phyloP scores from a whole-genome alignment of 2,329 filamentous ascomycete genomes.

The Neopestalotiopsis rosae region DNA sequence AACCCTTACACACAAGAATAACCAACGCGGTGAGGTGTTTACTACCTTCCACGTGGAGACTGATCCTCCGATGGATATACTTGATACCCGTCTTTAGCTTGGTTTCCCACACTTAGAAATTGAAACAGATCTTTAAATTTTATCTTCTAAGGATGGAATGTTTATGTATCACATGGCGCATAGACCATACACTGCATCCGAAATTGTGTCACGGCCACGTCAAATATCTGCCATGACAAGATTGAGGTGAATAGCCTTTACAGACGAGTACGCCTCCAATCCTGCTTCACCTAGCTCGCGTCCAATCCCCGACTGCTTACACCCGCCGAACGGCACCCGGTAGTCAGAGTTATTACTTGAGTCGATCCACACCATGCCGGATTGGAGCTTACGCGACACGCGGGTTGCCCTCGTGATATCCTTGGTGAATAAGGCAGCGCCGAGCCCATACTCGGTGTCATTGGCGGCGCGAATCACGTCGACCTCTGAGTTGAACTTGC shows the following conservation, averaged over 20 bases:
- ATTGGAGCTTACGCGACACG: conserved; percentile 61
- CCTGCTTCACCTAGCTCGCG: conserved; percentile 13
- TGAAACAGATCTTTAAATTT: no score
- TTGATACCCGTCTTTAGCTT: no score
- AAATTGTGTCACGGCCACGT: no score
- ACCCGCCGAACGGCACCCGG: conserved; percentile 17
- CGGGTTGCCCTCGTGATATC: conserved; percentile 56
- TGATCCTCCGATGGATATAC: no score
- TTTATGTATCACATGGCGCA: no score
- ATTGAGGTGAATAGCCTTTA: conserved; percentile 21
- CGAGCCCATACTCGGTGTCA: conserved; percentile 65
- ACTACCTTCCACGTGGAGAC: no score
- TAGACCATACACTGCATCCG: no score
- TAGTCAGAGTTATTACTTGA: conserved; percentile 34
- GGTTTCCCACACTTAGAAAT: no score
- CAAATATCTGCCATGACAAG: no score
- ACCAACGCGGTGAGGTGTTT: no score
- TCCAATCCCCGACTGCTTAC: conserved; percentile 17
- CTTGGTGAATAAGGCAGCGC: conserved; percentile 65
- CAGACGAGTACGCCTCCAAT: conserved; percentile 15
- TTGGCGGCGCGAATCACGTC: conserved; percentile 51
- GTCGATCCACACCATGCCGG: conserved; percentile 61
- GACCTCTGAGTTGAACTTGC: conserved; percentile 41
- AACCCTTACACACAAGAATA: no score
- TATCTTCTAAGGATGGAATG: no score